Base-by-base conservation (phyloP, 116 monocot genomes). In the Thalassia testudinum region DNA sequence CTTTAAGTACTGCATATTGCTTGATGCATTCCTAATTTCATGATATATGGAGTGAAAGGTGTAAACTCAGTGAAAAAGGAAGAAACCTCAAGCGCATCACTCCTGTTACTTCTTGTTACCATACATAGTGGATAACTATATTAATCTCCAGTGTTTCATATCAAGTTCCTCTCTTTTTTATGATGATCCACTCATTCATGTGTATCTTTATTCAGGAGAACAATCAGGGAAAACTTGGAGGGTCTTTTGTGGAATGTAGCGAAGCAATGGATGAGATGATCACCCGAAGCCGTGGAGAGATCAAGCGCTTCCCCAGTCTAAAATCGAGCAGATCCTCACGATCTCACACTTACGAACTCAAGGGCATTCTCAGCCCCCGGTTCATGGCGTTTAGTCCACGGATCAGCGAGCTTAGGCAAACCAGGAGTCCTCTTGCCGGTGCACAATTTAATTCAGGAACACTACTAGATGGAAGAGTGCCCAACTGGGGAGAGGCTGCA, bases 261-360 rank as follows among this genome's bases (percentile, higher is more conserved):
- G 81, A 81, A 38, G 57, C 75, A 23, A 50, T 81, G 19, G 81
- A 81, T 56, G 81, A 72, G 57, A 56, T 81, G 3, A 65, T 81
- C 27, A 81, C 81, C 0, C 68, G 81, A 62, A 66, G 81, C 65
- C 60, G 81, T 14, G 81, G 81, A 24, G 81, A 81, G 57, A 50
- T 81, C n/a, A 72, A 66, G 44, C 71, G 49, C n/a, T 21, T 72
- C 15, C 65, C 66, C 40, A 81, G 81, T 42, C 72, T 62, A 15
- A 81, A 72, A 63, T 53, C 72, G 11, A 66, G 68, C 7, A 81
- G 72, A 53, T 69, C 76, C 16, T 57, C 66, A 21, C 65, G 54
- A 47, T 68, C 76, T 26, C 81, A 72, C 21, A 29, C 34, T 0
- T n/a, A 54, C 14, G 81, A 81, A 27, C 21, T 60, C 10, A 75